Evolutionary conservation across 345 rosid species (phyloP), one percentile per base, ranked within the genome.

Genomic region (Citrus inodora): DNA sequence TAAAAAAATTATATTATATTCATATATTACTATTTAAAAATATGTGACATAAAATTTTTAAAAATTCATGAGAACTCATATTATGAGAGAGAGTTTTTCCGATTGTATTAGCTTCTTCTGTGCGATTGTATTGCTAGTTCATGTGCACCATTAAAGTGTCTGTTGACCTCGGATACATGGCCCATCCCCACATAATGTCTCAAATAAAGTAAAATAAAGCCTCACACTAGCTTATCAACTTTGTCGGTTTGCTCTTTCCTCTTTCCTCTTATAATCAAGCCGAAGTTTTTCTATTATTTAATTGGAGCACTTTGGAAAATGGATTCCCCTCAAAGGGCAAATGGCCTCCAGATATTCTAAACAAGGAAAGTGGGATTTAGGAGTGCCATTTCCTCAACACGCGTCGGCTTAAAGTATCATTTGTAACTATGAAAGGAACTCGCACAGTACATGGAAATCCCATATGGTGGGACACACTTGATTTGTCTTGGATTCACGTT

Each of bases 51-150:
- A 32, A 32, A 4, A 4, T 32, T 0, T 32, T 32, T 4, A 32
- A 4, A 32, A 32, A 0, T 0, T 32, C 0, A 0, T 0, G 0
- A 32, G 5, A 4, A 0, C 4, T 32, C 0, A 30, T 0, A 30
- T 30, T 0, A 30, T 2, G 32, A 3, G 33, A 30, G 0, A 0
- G 0, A 0, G 0, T 32, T 28, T 32, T 32, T 32, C 0, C 5
- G 6, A 6, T 35, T 35, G 37, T 35, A 35, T 35, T 5, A 35
- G 37, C 1, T 5, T 35, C 37, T 35, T 6, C 37, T 0, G 1
- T 35, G 37, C 37, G 37, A 35, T 35, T 51, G 11, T 63, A 42
- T 74, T 74, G 35, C 38, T 28, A 22, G 27, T 22, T 76, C 48
- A 32, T 53, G 51, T 76, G 79, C 64, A 51, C 51, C 65, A 64